A percentile compares a stretch with the other conserved stretches of the same genome.
phyloP scores from a whole-genome alignment of 768 basidiomycete genomes.

The Termitomyces sp. region DNA sequence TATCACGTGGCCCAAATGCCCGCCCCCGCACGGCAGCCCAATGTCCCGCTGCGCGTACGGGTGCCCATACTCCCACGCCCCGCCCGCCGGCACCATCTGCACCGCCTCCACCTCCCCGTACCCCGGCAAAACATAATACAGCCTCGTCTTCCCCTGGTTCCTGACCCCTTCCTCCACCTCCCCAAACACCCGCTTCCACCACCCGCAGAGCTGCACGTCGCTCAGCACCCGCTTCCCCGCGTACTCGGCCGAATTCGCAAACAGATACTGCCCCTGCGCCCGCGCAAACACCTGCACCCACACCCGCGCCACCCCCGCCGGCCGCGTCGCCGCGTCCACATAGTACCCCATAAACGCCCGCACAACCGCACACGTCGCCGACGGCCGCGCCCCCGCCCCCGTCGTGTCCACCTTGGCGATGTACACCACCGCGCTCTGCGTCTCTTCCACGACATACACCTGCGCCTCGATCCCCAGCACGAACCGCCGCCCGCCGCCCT shows the following conservation, averaged over 20 bases:
- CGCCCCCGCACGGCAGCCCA: conserved; percentile 33
- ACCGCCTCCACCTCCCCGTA: conserved; percentile 62
- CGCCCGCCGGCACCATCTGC: conserved; percentile 24
- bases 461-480: conserved; percentile 76
- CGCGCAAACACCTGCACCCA: conserved; percentile 90
- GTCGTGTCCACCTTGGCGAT: conserved; percentile 94
- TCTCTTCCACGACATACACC: conserved; percentile 68
- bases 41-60: conserved; percentile 59
- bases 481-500: conserved; percentile 50
- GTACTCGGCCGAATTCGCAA: conserved; percentile 78
- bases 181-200: conserved; percentile 84
- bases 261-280: conserved; percentile 88
- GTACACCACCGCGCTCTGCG: conserved; percentile 71
- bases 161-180: conserved; percentile 41
- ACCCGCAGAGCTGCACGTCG: conserved; percentile 77
- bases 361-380: conserved; percentile 68
- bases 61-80: conserved; percentile 72
- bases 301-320: conserved; percentile 47
- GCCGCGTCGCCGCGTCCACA: conserved; percentile 55
- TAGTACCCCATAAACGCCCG: conserved; percentile 61
- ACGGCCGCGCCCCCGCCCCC: conserved; percentile 54
- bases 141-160: conserved; percentile 18
- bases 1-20: conserved; percentile 65
- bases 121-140: conserved; percentile 69
- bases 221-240: conserved; percentile 65